Percentiles rank a stretch among this genome's conserved stretches.
These are phyloP conservation scores for Cercophora samala DNA, from an alignment of 495 filamentous ascomycete species.

Conservation along the genomic window DNA sequence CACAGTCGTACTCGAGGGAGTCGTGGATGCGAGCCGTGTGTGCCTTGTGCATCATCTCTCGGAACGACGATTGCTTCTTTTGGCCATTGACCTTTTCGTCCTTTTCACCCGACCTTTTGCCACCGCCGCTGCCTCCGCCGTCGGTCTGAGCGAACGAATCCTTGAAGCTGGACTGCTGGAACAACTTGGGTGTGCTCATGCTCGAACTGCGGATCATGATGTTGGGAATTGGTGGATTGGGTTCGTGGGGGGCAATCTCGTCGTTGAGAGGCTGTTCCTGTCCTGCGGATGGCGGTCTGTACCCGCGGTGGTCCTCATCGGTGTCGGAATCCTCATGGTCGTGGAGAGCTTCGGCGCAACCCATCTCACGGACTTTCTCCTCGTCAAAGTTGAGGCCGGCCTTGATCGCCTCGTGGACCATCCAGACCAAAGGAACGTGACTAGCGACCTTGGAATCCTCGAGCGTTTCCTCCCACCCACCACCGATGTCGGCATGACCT, in stretches of 20 bases:
- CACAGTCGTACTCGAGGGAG: conserved; percentile 65
- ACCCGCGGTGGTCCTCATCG: conserved; percentile 9
- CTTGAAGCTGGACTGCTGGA: conserved; percentile 20
- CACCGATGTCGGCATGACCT: conserved; percentile 78
- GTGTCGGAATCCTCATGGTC: background rate
- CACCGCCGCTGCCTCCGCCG: too few relatives aligned
- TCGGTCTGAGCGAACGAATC: background rate
- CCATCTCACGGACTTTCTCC: conserved; percentile 64
- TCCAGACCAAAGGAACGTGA: conserved; percentile 77
- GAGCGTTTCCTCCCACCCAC: conserved; percentile 73
- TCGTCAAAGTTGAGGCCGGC: conserved; percentile 71
- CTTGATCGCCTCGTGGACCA: conserved; percentile 73
- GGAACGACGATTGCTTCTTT: conserved; percentile 41
- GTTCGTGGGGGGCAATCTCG: background rate
- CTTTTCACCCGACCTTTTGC: background rate
- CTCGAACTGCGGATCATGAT: conserved; percentile 38
- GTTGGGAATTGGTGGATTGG: conserved; percentile 27
- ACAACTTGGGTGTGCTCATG: conserved; percentile 26
- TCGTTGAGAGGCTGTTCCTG: background rate
- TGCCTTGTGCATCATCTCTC: conserved; percentile 55
- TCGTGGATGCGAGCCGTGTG: conserved; percentile 69
- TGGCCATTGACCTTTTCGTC: conserved; percentile 1
- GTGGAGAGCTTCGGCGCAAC: conserved; percentile 45
- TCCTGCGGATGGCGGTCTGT: background rate
- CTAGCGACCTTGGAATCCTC: conserved; percentile 59